Evolutionary conservation across 192 early-diverging fungal species (phyloP), one percentile per base, ranked within the genome.

Genomic region (Pilobolus umbonatus): DNA sequence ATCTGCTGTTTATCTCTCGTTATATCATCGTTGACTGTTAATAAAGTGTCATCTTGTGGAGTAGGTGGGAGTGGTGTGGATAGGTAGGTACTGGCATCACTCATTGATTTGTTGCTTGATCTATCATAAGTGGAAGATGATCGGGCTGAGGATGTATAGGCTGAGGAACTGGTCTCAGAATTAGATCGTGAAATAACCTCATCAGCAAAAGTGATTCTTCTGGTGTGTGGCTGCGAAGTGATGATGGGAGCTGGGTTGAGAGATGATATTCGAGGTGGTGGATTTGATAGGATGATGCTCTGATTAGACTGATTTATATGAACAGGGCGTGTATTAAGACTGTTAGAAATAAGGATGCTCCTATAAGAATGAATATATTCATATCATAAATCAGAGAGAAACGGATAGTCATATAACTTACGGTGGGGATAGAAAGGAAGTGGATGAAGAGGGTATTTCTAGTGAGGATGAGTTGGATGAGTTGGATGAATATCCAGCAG

Each of bases 241-340:
- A 17, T 9, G 49, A 7, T 62, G 56, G 32, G 60, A 38, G 25
- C 57, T 38, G 17, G 45, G 39, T 57, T 60, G 36, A 34, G 50
- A 57, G 55, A 73, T 46, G 42, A 73, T 46, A n/a, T 56, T 71
- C 57, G 64, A 44, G 65, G 70, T 64, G 73, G 67, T 39, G 57
- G 70, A 60, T 24, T 64, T 56, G 32, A 51, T 35, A 19, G n/a
- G 10, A 60, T 28, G 38, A 25, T 21, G 7, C 25, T 56, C 4
- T 44, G 26, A 1, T n/a, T 38, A n/a, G n/a, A n/a, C n/a, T n/a
- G n/a, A 2, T 54, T 54, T 22, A 21, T 35, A 3, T 53, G 11
- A 3, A 3, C 19, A 32, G 5, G n/a, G 10, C 11, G 31, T 8
- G 8, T 30, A 14, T 32, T n/a, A 32, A 32, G 28, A 9, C 3